Base-by-base conservation (phyloP, 192 early-diverging fungal species). In the Allomyces macrogynus region DNA sequence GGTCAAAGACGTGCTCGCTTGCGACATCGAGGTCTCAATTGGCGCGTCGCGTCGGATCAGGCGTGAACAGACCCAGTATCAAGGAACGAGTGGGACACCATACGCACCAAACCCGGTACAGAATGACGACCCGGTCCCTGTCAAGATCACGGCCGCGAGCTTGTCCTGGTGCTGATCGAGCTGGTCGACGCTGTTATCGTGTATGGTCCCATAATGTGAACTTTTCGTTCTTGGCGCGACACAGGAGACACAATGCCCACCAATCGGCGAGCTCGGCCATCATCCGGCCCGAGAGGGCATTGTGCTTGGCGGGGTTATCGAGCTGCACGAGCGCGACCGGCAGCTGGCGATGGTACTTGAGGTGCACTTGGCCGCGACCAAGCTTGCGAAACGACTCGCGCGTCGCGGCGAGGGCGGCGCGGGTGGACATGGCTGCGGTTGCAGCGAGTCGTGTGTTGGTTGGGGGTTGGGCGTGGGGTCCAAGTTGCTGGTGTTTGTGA, bases 241-340 rank as follows among this genome's bases (percentile, higher is more conserved):
- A 7, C 8, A 40, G 32, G 32, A 40, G 32, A 40, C 32, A 7
- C 32, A 8, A 40, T 40, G 32, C 32, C 3, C 32, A 40, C 32
- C 32, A 40, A 61, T 81, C 77, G 1, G 79, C 73, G 7, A 83
- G 63, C 67, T 84, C 77, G 4, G 79, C 81, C 76, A 83, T 81
- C 81, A 84, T 83, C 63, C 77, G 80, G 0, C 81, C 81, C 24
- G 75, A 77, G 18, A 83, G 60, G 1, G 81, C 76, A 72, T 83
- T 83, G 61, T 80, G 81, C 40, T 71, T 70, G 18, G 62, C 61
- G 25, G 73, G 71, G 43, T 84, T 82, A 23, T 67, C 60, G 3
- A 83, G 24, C 8, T 68, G 68, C 11, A 82, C 26, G 0, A 78
- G 69, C 0, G 72, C 79, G 22, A 82, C 49, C 3, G 49, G 49